Conservation (phyloP, 169 alveolate genomes). For the Plasmodium reichenowi region DNA sequence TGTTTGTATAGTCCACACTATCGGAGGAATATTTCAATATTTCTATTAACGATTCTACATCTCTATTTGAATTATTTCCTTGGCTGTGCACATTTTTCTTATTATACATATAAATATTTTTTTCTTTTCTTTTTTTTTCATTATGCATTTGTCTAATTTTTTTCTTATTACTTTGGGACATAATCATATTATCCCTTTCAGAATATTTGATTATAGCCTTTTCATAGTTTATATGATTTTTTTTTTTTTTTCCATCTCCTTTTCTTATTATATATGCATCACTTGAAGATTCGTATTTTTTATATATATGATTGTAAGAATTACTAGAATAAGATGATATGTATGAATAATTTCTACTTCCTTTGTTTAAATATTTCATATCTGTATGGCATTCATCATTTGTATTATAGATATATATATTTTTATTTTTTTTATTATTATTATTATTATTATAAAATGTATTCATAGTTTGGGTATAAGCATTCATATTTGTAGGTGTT, state of each 20-base stretch:
- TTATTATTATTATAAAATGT: not conserved
- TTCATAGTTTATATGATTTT: not conserved
- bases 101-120: not conserved
- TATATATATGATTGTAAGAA: not conserved
- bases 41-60: constrained; percentile 50
- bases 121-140: not conserved
- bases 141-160: not conserved
- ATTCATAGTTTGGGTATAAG: constrained; percentile 14
- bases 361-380: constrained; percentile 4
- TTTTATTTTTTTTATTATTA: too few species aligned
- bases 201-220: not conserved
- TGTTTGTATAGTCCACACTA: not conserved
- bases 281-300: not conserved
- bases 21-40: constrained; percentile 40
- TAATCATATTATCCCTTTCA: not conserved
- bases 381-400: constrained; percentile 1
- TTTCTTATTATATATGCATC: not conserved
- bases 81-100: too few species aligned
- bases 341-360: not conserved
- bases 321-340: constrained; percentile 12
- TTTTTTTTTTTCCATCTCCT: not conserved
- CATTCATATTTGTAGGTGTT: constrained; percentile 37
- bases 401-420: not conserved
- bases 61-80: constrained; percentile 1
- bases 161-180: not conserved